These are phyloP conservation scores for Puccinia hordei DNA, from an alignment of 1,284 basidiomycete species.

Conservation along the genomic window DNA sequence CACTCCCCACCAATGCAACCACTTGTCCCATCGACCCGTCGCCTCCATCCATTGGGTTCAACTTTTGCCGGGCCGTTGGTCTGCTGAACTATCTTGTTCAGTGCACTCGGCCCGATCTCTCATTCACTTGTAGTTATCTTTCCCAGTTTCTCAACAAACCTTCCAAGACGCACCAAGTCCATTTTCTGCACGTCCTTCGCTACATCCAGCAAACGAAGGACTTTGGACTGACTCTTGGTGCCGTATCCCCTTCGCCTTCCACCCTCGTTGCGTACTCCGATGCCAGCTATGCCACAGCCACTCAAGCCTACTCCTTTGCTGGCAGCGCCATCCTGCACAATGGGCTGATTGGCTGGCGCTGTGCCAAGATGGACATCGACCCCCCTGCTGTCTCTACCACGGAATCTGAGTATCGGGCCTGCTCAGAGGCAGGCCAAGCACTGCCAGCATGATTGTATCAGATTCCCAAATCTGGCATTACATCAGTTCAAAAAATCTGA, in stretches of 20 bases:
- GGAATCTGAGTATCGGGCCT: background rate
- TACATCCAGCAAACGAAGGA: background rate
- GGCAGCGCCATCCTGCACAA: background rate
- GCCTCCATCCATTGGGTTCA: background rate
- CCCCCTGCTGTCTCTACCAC: too few species aligned
- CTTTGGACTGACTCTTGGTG: background rate
- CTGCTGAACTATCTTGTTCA: slow-evolving; percentile 23
- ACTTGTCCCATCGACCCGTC: background rate
- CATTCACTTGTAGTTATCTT: background rate
- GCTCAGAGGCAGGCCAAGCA: background rate
- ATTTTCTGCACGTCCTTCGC: background rate
- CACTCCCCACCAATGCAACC: background rate
- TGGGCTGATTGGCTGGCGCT: background rate
- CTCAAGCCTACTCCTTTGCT: background rate
- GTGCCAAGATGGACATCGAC: background rate
- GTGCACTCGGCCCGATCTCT: background rate
- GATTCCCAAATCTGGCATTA: too few species aligned
- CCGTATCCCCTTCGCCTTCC: too few species aligned
- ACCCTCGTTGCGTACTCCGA: background rate
- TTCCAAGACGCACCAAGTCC: background rate
- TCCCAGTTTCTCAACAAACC: slow-evolving; percentile 16
- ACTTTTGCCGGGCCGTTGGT: background rate
- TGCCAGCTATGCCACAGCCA: background rate
- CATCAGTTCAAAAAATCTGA: too few species aligned
- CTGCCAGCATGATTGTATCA: too few species aligned